phyloP scores from a whole-genome alignment of 805 yeast species.

The Cyberlindnera maritima region DNA sequence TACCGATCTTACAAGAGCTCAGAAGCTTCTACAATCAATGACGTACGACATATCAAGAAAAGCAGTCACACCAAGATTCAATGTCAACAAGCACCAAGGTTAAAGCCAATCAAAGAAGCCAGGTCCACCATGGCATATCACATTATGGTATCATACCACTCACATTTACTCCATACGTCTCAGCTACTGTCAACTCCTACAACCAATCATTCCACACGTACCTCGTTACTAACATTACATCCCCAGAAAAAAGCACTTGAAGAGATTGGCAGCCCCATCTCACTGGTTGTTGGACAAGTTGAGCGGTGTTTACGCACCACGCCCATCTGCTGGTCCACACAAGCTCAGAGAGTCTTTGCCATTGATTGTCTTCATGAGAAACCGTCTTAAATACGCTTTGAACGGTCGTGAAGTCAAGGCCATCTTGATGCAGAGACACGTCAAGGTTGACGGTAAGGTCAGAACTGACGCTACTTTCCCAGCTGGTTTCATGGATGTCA shows the following conservation, averaged over 20 bases:
- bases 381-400: conserved; percentile 98
- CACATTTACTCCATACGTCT: not conserved
- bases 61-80: not conserved
- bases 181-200: not conserved
- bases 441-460: conserved; percentile 98
- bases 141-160: not conserved
- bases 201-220: too few species aligned
- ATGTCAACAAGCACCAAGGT: not conserved
- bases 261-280: conserved; percentile 99
- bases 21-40: not conserved
- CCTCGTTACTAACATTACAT: conserved; percentile 20
- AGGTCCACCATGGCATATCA: not conserved
- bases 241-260: conserved; percentile 92
- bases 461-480: conserved; percentile 99
- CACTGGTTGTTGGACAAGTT: conserved; percentile 99
- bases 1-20: not conserved
- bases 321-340: conserved; percentile 99
- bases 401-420: conserved; percentile 99
- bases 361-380: conserved; percentile 93
- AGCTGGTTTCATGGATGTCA: conserved; percentile 99
- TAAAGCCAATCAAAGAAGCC: not conserved
- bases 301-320: conserved; percentile 99
- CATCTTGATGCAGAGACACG: conserved; percentile 96
- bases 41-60: not conserved
- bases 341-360: conserved; percentile 98